A percentile compares a stretch with the other conserved stretches of the same genome.
phyloP scores from a whole-genome alignment of 2,329 filamentous ascomycete species.

The Phyllosticta citrichinensis region DNA sequence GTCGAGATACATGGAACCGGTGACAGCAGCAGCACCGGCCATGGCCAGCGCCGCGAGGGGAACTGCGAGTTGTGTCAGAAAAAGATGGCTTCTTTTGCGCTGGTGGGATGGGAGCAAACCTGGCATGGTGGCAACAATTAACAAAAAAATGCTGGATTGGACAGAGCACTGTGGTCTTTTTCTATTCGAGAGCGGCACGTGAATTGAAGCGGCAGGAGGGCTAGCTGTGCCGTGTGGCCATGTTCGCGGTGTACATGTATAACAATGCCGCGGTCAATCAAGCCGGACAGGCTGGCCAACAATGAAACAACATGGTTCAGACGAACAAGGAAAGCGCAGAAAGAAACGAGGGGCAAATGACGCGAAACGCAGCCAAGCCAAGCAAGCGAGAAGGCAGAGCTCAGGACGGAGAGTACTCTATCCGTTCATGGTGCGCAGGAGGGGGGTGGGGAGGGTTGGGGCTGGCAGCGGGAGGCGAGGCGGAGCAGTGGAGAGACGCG shows the following conservation, averaged over 20 bases:
- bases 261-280: background rate
- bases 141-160: background rate
- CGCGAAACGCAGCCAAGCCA: background rate
- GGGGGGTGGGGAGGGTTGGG: background rate
- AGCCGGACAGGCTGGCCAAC: background rate
- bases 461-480: background rate
- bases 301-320: background rate
- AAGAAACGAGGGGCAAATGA: background rate
- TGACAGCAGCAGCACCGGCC: slow-evolving; percentile 19
- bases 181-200: background rate
- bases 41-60: background rate
- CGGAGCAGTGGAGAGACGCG: background rate
- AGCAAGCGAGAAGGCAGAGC: background rate
- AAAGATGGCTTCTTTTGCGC: background rate
- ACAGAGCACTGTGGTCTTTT: background rate
- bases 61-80: background rate
- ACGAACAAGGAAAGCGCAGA: background rate
- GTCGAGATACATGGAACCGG: slow-evolving; percentile 52
- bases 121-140: background rate
- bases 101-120: background rate
- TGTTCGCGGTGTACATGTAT: background rate
- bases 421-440: background rate
- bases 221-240: background rate
- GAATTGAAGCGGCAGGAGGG: background rate
- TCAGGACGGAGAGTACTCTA: background rate